Evolutionary conservation across 768 basidiomycete species (phyloP).

Genomic region (Exsudoporus frostii): DNA sequence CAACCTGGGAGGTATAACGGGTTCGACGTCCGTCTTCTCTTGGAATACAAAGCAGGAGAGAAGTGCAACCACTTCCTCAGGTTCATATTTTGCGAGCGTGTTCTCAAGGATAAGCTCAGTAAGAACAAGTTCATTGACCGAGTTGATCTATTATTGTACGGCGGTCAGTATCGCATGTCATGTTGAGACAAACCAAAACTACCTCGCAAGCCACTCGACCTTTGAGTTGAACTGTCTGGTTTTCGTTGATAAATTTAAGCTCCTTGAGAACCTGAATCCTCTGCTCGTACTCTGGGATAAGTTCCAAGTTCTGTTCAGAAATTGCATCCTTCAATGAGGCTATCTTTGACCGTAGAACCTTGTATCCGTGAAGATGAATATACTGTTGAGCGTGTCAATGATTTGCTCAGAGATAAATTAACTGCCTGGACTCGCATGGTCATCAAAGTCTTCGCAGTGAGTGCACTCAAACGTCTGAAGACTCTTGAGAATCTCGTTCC

Average conservation of each 20-base stretch:
- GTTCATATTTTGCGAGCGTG: slow-evolving; percentile 83
- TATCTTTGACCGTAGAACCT: slow-evolving; percentile 70
- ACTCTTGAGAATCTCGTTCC: slow-evolving; percentile 48
- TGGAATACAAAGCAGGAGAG: slow-evolving; percentile 98
- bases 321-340: slow-evolving; percentile 77
- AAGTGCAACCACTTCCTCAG: slow-evolving; percentile 94
- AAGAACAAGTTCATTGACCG: slow-evolving; percentile 92
- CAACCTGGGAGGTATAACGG: slow-evolving; percentile 73
- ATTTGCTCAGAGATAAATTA: slow-evolving; percentile 4
- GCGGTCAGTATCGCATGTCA: background rate
- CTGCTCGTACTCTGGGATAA: slow-evolving; percentile 96
- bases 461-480: slow-evolving; percentile 48
- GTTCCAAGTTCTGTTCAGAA: slow-evolving; percentile 94
- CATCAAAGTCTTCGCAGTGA: slow-evolving; percentile 62
- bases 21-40: slow-evolving; percentile 93
- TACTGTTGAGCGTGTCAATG: slow-evolving; percentile 52
- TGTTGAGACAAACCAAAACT: slow-evolving; percentile 3
- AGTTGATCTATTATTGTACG: slow-evolving; percentile 80
- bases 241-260: slow-evolving; percentile 91
- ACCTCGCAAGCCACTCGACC: slow-evolving; percentile 99
- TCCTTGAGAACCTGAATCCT: slow-evolving; percentile 87
- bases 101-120: slow-evolving; percentile 98
- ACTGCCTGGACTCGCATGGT: slow-evolving; percentile 58
- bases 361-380: slow-evolving; percentile 66
- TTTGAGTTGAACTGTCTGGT: slow-evolving; percentile 92